Evolutionary conservation across 148 eudicot species (phyloP).

Genomic region (Diospyros lotus): DNA sequence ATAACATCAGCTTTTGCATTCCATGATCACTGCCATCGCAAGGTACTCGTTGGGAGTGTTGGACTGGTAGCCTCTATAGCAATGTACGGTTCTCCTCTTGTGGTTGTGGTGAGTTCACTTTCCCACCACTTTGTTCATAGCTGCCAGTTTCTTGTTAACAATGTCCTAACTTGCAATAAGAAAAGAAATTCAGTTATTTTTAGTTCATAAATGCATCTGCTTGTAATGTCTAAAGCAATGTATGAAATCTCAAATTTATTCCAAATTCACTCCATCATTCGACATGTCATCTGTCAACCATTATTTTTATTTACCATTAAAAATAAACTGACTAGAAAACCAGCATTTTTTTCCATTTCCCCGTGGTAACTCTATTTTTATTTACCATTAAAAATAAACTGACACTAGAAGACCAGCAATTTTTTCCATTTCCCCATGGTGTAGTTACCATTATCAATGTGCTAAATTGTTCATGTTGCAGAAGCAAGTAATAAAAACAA

Average conservation of each 20-base stretch:
- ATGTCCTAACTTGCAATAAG: background rate
- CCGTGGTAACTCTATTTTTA: too few relatives aligned
- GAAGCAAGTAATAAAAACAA: conserved; percentile 65
- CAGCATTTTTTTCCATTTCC: too few relatives aligned
- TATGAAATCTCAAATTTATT: background rate
- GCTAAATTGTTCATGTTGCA: conserved; percentile 22
- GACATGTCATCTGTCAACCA: too few relatives aligned
- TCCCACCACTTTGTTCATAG: background rate
- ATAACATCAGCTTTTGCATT: conserved; percentile 42
- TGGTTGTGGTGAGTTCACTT: conserved; percentile 49
- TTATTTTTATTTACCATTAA: too few relatives aligned
- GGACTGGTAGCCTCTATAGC: conserved; percentile 59
- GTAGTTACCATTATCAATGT: conserved; percentile 5
- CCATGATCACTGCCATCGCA: conserved; percentile 52
- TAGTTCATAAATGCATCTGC: background rate
- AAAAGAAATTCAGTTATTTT: background rate
- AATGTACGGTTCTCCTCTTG: conserved; percentile 63
- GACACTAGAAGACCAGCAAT: too few relatives aligned
- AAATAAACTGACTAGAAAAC: too few relatives aligned
- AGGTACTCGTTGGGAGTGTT: conserved; percentile 54
- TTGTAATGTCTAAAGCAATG: background rate
- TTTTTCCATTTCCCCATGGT: too few relatives aligned
- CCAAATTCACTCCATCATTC: too few relatives aligned
- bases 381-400: too few relatives aligned
- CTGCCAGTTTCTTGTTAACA: too few relatives aligned